A percentile compares a stretch with the other conserved stretches of the same genome.
Evolutionary conservation across 176 grass and related monocot genomes (phyloP).

Genomic region (Chloris gayana): DNA sequence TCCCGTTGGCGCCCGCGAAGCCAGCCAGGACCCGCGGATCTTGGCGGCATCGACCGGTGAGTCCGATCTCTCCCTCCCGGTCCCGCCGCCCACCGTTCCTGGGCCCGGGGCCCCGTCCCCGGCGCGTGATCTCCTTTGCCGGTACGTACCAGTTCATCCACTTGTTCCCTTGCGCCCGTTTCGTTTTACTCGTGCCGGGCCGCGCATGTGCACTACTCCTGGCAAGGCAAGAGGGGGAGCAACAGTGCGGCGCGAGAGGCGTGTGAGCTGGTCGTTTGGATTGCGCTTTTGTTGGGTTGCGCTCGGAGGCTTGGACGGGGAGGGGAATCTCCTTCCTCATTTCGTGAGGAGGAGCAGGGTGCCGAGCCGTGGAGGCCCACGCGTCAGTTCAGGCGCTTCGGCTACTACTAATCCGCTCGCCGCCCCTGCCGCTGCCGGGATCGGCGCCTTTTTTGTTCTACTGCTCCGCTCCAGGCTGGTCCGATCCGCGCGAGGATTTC

Average conservation of each 20-base stretch:
- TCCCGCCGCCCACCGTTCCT: not conserved
- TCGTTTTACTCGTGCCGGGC: not conserved
- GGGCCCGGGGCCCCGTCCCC: not conserved
- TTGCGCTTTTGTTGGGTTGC: conserved; percentile 39
- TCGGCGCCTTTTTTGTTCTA: not conserved
- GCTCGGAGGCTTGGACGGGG: conserved; percentile 32
- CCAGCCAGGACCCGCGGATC: not conserved
- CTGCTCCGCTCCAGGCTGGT: conserved; percentile 11
- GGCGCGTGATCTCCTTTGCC: conserved; percentile 10
- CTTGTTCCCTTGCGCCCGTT: not conserved
- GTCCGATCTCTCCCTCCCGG: conserved; percentile 3
- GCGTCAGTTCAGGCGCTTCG: conserved; percentile 32
- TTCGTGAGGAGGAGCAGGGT: not conserved
- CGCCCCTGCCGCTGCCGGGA: not conserved
- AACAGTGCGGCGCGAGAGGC: not conserved
- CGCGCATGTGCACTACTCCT: not conserved
- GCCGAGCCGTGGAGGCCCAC: conserved; percentile 31
- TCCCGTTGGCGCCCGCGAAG: conserved; percentile 19
- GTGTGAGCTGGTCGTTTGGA: conserved; percentile 31
- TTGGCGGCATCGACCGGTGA: conserved; percentile 27
- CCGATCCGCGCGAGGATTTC: conserved; percentile 40
- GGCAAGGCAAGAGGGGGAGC: not conserved
- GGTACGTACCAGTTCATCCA: not conserved
- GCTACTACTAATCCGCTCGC: conserved; percentile 10
- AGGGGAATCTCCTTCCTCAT: not conserved